Evolutionary conservation across 805 yeast genomes (phyloP), one percentile per base, ranked within the genome.

Genomic region (Saturnispora dispora): DNA sequence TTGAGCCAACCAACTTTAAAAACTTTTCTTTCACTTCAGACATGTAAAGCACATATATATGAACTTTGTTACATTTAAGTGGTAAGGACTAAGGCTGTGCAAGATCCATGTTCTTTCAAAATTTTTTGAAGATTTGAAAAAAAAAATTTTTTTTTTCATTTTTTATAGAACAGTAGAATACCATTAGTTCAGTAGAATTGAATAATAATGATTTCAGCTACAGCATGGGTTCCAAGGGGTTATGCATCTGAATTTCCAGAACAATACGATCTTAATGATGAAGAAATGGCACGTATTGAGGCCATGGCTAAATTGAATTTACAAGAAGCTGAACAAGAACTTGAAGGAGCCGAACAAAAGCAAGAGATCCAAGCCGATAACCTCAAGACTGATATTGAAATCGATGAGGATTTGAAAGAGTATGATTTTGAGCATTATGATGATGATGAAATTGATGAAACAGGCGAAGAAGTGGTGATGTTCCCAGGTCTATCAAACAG

Each of bases 221-320:
- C 93, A 46, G 73, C 83, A 48, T 93, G 99, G 98, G 96, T 91
- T 23, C 97, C 98, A 47, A 80, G 96, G 62, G 99, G 99, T 5
- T 85, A 76, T 67, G 95, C 99, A 28, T 79, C 95, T 37, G 97
- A 90, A 67, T 87, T 83, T 63, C 98, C 99, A 5, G 88, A 81
- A 61, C 79, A 85, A 63, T 89, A 88, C 61, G 96, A 88, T 58
- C 71, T 91, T 50, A 83, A 89, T 58, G 98, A 93, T 55, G 91
- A 79, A 54, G 99, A 93, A 70, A 83, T 93, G 87, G 91, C 81
- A 52, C 78, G 97, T 69, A 89, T 93, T 64, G 79, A 83, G 55
- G 80, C 82, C 57, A 76, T 93, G 79, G 96, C 98, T 49, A 79
- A 84, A 53, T 72, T 89, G 59, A 88, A 90, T 64, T 71, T 93